Conservation (phyloP, 306 rosid genomes). For the Prunus dulcis region DNA sequence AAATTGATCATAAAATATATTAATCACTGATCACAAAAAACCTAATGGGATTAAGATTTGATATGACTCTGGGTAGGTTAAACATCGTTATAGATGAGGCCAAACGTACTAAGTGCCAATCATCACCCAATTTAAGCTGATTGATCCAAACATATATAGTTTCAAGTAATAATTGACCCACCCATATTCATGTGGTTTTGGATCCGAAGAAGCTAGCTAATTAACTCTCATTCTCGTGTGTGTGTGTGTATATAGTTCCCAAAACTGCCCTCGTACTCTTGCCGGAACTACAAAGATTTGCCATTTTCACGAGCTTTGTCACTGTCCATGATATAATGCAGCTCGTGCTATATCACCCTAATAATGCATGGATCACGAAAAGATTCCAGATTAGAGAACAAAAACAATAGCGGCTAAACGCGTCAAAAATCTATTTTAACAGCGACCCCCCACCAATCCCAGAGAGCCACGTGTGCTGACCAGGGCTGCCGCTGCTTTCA, state of each 20-base stretch:
- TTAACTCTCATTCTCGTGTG: neutral
- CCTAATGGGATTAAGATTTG: neutral
- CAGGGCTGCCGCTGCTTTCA: slow-evolving; percentile 13
- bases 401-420: slow-evolving; percentile 49
- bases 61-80: neutral
- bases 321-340: slow-evolving; percentile 37
- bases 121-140: neutral
- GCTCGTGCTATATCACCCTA: slow-evolving; percentile 31
- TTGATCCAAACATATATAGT: neutral
- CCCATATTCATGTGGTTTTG: neutral
- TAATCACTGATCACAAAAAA: too few species aligned
- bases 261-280: slow-evolving; percentile 2
- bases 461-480: slow-evolving; percentile 5
- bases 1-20: too few species aligned
- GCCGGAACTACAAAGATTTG: slow-evolving; percentile 29
- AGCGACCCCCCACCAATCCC: slow-evolving; percentile 15
- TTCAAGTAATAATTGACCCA: neutral
- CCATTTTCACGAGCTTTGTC: slow-evolving; percentile 87
- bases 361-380: slow-evolving; percentile 56
- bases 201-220: neutral
- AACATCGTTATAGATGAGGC: neutral
- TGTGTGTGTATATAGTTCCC: neutral
- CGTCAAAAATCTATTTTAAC: slow-evolving; percentile 28
- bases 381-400: slow-evolving; percentile 44
- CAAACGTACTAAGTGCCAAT: neutral